Base-by-base conservation (phyloP, 805 yeast species). In the Isabelozyma pseudorhagii region DNA sequence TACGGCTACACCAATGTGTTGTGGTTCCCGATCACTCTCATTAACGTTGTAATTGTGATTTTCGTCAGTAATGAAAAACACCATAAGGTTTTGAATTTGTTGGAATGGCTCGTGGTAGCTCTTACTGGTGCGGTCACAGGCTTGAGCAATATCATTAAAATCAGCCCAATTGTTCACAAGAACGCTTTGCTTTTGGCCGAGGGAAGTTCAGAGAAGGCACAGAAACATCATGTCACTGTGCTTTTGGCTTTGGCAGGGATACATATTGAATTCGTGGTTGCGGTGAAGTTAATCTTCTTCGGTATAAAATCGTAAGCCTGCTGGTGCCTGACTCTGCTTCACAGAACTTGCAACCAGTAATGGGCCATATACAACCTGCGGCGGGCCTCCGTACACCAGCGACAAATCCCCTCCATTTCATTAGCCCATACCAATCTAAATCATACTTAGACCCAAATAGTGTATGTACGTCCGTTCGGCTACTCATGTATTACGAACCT, bases 1-100 rank as follows among this genome's bases (percentile, higher is more conserved):
- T 92, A 87, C 67, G 96, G 97, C 2, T 92, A 93, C 68, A 80
- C 96, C 15, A 87, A 87, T 59, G 69, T 86, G 5, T 78, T 84
- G 50, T 92, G 97, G 97, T 71, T 87, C n/a, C 96, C 96, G 1
- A 84, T 89, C 18, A 85, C 92, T 0, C 62, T 85, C 1, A 60
- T 84, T 29, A 78, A 82, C 50, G 74, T 87, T 11, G 64, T 84
- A 34, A 78, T 87, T 47, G 84, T 83, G 1, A 63, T 85, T 4
- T 66, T 84, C 27, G 69, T 78, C 6, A 64, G 56, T 44, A 64
- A 61, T 45, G 57, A 62, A 42, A 62, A 55, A 4, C 68, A 66
- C 44, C 69, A 63, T 50, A 61, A 70, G 3, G 56, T 77, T 3
- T 62, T 80, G 46, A 78, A 82, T 41, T 58, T 78, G 3, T 69